These are phyloP conservation scores for Diaporthe citriasiana DNA, from an alignment of 2,329 filamentous ascomycete genomes.

Conservation along the genomic window DNA sequence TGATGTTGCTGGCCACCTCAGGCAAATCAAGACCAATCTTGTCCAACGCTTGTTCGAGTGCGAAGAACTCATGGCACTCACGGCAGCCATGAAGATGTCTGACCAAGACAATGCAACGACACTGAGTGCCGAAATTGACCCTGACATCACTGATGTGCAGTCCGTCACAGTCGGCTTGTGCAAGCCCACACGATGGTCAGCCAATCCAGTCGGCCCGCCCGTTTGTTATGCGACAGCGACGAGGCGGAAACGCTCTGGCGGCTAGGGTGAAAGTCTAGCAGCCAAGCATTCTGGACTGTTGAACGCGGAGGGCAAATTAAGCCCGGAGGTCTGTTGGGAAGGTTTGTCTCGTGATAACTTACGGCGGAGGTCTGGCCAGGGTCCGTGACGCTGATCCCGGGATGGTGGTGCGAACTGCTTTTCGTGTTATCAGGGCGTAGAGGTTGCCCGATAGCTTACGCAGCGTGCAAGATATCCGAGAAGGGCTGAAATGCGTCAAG, in stretches of 20 bases:
- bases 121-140: slow-evolving; percentile 59
- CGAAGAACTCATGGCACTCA: slow-evolving; percentile 42
- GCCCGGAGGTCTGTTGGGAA: slow-evolving; percentile 15
- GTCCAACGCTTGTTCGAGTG: slow-evolving; percentile 34
- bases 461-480: slow-evolving; percentile 11
- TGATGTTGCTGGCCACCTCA: slow-evolving; percentile 43
- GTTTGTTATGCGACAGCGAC: slow-evolving; percentile 9
- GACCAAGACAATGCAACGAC: slow-evolving; percentile 59
- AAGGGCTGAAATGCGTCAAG: not conserved
- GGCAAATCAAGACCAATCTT: slow-evolving; percentile 41
- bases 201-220: slow-evolving; percentile 14
- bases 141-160: slow-evolving; percentile 25
- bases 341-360: slow-evolving; percentile 27
- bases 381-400: slow-evolving; percentile 25
- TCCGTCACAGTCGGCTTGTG: slow-evolving; percentile 4
- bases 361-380: slow-evolving; percentile 41
- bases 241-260: slow-evolving; percentile 35
- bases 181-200: slow-evolving; percentile 15
- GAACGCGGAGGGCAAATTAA: slow-evolving; percentile 32
- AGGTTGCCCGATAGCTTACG: slow-evolving; percentile 10
- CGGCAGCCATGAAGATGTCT: slow-evolving; percentile 51
- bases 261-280: slow-evolving; percentile 37
- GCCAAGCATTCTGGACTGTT: not conserved
- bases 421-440: slow-evolving; percentile 3
- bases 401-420: slow-evolving; percentile 15